Evolutionary conservation across 2,329 filamentous ascomycete genomes (phyloP).

Genomic region (Colletotrichum musae): DNA sequence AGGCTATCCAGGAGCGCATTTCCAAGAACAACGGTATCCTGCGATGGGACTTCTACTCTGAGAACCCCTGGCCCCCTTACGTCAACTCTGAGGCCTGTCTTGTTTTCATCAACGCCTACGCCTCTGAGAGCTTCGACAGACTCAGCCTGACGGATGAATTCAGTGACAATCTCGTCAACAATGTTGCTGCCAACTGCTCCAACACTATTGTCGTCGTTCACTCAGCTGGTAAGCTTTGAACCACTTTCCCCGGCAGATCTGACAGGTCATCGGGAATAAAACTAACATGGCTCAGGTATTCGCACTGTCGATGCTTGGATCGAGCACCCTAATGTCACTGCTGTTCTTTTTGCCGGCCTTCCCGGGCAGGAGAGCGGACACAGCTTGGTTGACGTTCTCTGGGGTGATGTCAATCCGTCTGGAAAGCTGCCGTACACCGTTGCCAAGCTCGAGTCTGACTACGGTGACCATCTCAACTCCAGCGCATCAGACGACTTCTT

Average conservation of each 20-base stretch:
- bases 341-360: conserved; percentile 74
- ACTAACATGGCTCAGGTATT: conserved; percentile 45
- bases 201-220: conserved; percentile 77
- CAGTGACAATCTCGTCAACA: conserved; percentile 69
- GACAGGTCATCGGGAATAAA: background rate
- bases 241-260: background rate
- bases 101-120: conserved; percentile 77
- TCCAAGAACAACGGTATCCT: conserved; percentile 63
- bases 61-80: conserved; percentile 54
- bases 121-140: conserved; percentile 79
- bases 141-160: conserved; percentile 76
- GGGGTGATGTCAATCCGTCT: conserved; percentile 69
- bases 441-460: conserved; percentile 69
- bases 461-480: conserved; percentile 58
- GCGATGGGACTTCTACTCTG: conserved; percentile 70
- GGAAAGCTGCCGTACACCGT: conserved; percentile 75
- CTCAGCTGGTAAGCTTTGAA: conserved; percentile 62
- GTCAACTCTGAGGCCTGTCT: conserved; percentile 77
- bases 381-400: conserved; percentile 69
- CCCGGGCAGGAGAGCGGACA: conserved; percentile 75
- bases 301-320: conserved; percentile 73
- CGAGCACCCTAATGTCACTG: conserved; percentile 75
- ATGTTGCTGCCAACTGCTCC: conserved; percentile 71
- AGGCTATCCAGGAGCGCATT: conserved; percentile 67
- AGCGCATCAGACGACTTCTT: conserved; percentile 52